Evolutionary conservation across 1,139 yeast species (phyloP), one percentile per base, ranked within the genome.

Genomic region (Yamadazyma kanchanaburiensis): DNA sequence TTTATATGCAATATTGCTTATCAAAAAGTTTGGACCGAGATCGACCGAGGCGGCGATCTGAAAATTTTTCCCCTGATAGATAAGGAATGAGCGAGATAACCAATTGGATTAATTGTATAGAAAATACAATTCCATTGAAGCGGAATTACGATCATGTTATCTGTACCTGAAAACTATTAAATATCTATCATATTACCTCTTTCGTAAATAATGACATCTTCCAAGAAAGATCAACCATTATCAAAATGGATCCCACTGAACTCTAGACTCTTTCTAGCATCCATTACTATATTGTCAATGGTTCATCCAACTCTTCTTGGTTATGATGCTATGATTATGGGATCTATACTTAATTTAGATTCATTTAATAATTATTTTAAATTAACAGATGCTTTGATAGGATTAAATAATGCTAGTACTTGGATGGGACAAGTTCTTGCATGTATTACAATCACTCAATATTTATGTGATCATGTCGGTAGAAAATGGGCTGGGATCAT

Each of bases 351-450:
- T n/a, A 42, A 40, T 28, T 32, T 44, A 21, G 38, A 35, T 3
- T 36, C 42, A 4, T 45, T 39, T 27, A 8, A 26, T 4, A 27
- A 19, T 11, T 44, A 35, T 26, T 44, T 45, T 24, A 17, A 29
- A 18, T 29, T 44, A 20, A 44, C 38, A n/a, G 30, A 32, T 12
- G 48, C 31, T 6, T 34, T 43, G 6, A 44, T 35, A 13, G 49
- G 48, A 8, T 32, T 44, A 7, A 41, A 41, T 27, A 39, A 30
- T 16, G 49, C 49, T 3, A 26, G 39, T 16, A 28, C 34, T 22
- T 44, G 48, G 47, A 28, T 41, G 28, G 49, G 49, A 6, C 30
- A 34, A 18, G 20, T 44, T 8, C 6, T 40, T 14, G 38, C 40
- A 7, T 23, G 30, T 24, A n/a, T 41, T 6, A 23, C 34, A 2